A percentile compares a stretch with the other conserved stretches of the same genome.
phyloP scores from a whole-genome alignment of 306 rosid species.

The Quercus glauca region DNA sequence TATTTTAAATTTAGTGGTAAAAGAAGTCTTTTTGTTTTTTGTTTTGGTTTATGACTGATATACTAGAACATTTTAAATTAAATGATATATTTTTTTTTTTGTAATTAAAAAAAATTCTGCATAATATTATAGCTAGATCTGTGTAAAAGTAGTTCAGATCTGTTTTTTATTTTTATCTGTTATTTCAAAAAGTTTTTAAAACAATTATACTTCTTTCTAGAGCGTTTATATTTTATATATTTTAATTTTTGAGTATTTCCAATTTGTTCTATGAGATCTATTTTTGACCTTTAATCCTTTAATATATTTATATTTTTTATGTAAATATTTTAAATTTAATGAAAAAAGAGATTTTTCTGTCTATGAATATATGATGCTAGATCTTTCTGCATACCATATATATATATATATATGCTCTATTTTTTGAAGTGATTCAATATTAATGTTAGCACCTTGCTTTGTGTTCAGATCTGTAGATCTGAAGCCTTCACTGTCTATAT shows the following conservation, averaged over 20 bases:
- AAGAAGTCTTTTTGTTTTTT: too few relatives aligned
- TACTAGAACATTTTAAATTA: too few relatives aligned
- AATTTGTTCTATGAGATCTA: background rate
- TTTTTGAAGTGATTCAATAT: background rate
- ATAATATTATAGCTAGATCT: background rate
- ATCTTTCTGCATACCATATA: background rate
- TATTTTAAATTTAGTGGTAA: too few relatives aligned
- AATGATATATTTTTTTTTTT: background rate
- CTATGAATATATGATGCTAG: background rate
- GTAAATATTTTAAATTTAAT: background rate
- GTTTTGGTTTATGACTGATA: too few relatives aligned
- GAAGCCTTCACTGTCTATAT: background rate
- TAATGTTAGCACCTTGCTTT: background rate
- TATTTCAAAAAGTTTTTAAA: too few relatives aligned
- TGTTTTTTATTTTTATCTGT: background rate
- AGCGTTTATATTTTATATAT: background rate
- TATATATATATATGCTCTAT: background rate
- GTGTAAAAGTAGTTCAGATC: background rate
- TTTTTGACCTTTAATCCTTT: background rate
- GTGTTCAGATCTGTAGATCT: background rate
- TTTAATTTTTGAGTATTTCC: background rate
- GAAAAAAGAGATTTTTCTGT: background rate
- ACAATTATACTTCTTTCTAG: too few relatives aligned
- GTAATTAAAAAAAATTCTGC: background rate
- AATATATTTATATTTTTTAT: background rate